Conservation (phyloP, 1,284 basidiomycete genomes). For the Trichosporon ovoides region DNA sequence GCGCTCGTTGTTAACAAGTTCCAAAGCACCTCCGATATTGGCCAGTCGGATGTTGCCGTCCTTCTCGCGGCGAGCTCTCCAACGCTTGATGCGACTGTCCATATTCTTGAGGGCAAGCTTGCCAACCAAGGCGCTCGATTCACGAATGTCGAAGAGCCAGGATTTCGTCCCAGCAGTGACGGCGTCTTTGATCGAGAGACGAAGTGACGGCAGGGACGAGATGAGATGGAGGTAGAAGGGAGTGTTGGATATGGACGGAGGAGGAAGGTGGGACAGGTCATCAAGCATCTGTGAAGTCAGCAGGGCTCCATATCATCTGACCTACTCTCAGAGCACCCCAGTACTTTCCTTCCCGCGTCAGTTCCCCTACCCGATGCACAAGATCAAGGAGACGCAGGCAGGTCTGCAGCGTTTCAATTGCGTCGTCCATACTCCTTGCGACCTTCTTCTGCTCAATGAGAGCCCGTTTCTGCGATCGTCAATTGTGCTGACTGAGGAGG, state of each 20-base stretch:
- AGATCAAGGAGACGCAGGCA: slow-evolving; percentile 89
- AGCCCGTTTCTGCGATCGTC: slow-evolving; percentile 59
- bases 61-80: slow-evolving; percentile 73
- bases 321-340: slow-evolving; percentile 91
- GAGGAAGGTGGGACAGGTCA: slow-evolving; percentile 85
- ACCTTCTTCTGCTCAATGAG: slow-evolving; percentile 87
- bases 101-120: slow-evolving; percentile 84
- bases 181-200: slow-evolving; percentile 81
- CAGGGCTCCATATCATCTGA: slow-evolving; percentile 35
- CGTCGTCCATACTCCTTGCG: slow-evolving; percentile 87
- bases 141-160: slow-evolving; percentile 93
- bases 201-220: slow-evolving; percentile 83
- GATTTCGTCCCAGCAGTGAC: slow-evolving; percentile 94
- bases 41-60: slow-evolving; percentile 56
- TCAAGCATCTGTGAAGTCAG: slow-evolving; percentile 54
- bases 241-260: slow-evolving; percentile 83
- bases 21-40: slow-evolving; percentile 88
- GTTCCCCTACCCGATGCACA: slow-evolving; percentile 85
- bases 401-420: slow-evolving; percentile 88
- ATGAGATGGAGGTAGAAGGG: slow-evolving; percentile 89
- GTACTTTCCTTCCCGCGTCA: slow-evolving; percentile 88
- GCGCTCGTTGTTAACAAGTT: slow-evolving; percentile 88
- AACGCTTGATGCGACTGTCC: slow-evolving; percentile 75
- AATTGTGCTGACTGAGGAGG: not conserved
- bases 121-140: slow-evolving; percentile 80